Base-by-base conservation (phyloP, 331 rosid species). In the Quercus phellos region DNA sequence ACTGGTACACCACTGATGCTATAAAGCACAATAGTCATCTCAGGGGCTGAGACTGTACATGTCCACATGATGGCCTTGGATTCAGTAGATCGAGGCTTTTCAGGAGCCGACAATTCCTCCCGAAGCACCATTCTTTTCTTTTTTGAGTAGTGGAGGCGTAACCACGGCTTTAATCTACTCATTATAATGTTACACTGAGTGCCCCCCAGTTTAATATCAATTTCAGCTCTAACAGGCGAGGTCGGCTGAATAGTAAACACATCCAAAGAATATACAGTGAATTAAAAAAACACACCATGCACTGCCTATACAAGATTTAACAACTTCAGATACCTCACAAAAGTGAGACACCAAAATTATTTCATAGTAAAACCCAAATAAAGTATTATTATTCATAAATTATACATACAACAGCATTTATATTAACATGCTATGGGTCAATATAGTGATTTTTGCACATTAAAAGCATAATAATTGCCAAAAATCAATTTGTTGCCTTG, bases 21-120 rank as follows among this genome's bases (percentile, higher is more conserved):
- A 81, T 88, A 88, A 78, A 95, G 93, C 76, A 95, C 83, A 81
- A 93, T 58, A 71, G 97, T 95, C 96, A 93, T 91, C 88, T 95
- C 99, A 77, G 99, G 99, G 82, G 98, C 98, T 27, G 99, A 95
- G 81, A 93, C 88, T 58, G 95, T 89, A 85, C 94, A 95, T 22
- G 98, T 91, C 99, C 99, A 95, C 94, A 91, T 86, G 85, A 95
- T 88, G 72, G 84, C 74, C 81, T 93, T 89, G 85, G 82, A 75
- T 81, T 91, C 93, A 9, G 75, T 87, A 58, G 89, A 80, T 56
- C 85, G 90, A 13, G 85, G 86, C 87, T 87, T 95, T 61, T 76
- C 84, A 72, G 59, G 68, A 78, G 81, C 83, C 56, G 94, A 80
- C 26, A 67, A 77, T 81, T 89, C 94, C 70, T 91, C 95, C 83